Evolutionary conservation across 1,284 basidiomycete genomes (phyloP), one percentile per base, ranked within the genome.

Genomic region (Inonotus obliquus): DNA sequence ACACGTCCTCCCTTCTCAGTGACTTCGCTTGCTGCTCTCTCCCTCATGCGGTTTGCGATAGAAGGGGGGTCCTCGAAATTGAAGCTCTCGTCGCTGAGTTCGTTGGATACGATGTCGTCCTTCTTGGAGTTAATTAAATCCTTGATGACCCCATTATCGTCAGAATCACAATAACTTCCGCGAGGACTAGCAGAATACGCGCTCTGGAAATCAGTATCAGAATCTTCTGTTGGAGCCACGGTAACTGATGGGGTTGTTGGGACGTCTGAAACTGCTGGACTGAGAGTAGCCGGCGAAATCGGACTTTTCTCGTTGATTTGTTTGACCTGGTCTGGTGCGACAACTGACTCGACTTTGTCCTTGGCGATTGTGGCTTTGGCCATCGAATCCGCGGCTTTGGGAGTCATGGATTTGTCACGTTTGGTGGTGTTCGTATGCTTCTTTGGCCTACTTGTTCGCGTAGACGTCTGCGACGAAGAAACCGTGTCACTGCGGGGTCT

Each of bases 191-290:
- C 74, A 4, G 89, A 91, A 72, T 89, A 91, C 41, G 90, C 89
- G 66, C 89, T 92, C 72, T 91, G 89, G 72, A 92, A 92, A 68
- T 92, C 89, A 17, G 87, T 87, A 68, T 92, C 89, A 35, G 89
- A 91, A 66, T 91, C 90, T 65, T 92, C 89, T 10, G 89, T 87
- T 25, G 79, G 76, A 13, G 72, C 72, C 9, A 68, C 74, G 39
- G 77, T 75, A 21, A 77, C 67, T 1, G 73, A 72, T 1, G 77
- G 74, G 1, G 78, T 78, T 56, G 78, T 71, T 19, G 77, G 74
- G 19, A 78, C 77, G 3, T 76, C 76, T 32, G 72, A 70, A 4
- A 76, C 75, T n/a, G 61, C 35, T 10, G 62, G 62, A 27, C 62
- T 73, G 25, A 71, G 69, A 14, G 71, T 68, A 19, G 68, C 54